Percentiles rank a stretch among this genome's conserved stretches.
Conservation (phyloP, 441 rosid genomes). For the Macaranga tanarius region DNA sequence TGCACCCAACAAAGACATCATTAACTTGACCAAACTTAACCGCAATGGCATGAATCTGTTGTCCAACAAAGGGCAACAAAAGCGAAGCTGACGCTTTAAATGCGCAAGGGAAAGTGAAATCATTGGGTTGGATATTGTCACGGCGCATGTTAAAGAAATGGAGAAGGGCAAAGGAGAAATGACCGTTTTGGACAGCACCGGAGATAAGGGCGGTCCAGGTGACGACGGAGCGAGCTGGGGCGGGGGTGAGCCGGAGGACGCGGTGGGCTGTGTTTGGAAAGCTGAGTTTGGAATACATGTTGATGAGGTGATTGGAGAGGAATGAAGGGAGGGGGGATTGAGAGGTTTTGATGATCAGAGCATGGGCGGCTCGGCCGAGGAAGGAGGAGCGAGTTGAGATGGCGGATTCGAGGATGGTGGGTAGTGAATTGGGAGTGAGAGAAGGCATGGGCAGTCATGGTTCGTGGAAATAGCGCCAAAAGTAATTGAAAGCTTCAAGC, state of each 20-base stretch:
- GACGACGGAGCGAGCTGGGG: conserved; percentile 65
- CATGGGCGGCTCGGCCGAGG: conserved; percentile 65
- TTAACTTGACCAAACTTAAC: conserved; percentile 51
- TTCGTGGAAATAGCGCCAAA: conserved; percentile 22
- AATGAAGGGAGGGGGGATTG: conserved; percentile 45
- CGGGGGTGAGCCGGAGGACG: conserved; percentile 57
- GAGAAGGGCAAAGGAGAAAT: conserved; percentile 48
- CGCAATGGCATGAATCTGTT: conserved; percentile 64
- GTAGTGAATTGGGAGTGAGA: conserved; percentile 49
- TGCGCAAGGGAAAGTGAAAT: conserved; percentile 78
- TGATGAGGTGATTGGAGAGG: conserved; percentile 63
- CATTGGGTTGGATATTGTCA: conserved; percentile 62
- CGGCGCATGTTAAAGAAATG: conserved; percentile 56
- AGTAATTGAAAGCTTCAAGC: not conserved
- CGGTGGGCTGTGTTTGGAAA: conserved; percentile 50
- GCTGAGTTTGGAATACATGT: conserved; percentile 76
- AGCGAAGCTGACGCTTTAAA: conserved; percentile 71
- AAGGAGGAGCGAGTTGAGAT: conserved; percentile 41
- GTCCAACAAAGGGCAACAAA: conserved; percentile 39
- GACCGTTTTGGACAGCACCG: conserved; percentile 60
- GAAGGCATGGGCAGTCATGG: conserved; percentile 44
- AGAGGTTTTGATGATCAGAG: conserved; percentile 51
- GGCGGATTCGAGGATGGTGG: conserved; percentile 48
- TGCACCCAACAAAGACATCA: conserved; percentile 70
- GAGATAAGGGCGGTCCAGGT: conserved; percentile 78